Evolutionary conservation across 805 yeast genomes (phyloP).

Genomic region (Komagataella phaffii): DNA sequence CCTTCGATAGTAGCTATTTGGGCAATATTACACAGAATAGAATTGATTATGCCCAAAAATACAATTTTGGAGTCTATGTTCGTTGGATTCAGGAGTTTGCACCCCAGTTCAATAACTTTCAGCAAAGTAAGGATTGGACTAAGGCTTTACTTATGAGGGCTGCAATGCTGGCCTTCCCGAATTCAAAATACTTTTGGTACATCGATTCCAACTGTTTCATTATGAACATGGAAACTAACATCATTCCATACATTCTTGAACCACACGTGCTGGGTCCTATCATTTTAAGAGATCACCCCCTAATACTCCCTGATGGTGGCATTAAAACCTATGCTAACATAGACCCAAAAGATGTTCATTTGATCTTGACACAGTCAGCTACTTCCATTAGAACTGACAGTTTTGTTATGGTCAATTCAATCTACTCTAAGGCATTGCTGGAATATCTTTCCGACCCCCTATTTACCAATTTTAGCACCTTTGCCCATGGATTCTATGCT

Average conservation of each 20-base stretch:
- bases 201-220: constrained; percentile 68
- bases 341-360: constrained; percentile 36
- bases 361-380: constrained; percentile 61
- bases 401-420: constrained; percentile 56
- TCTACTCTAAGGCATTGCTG: constrained; percentile 51
- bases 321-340: constrained; percentile 56
- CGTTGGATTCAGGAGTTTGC: constrained; percentile 79
- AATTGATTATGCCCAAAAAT: constrained; percentile 74
- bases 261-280: constrained; percentile 50
- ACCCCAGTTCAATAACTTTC: constrained; percentile 38
- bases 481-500: constrained; percentile 44
- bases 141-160: constrained; percentile 56
- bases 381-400: constrained; percentile 54
- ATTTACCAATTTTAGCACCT: constrained; percentile 50
- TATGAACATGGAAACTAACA: constrained; percentile 52
- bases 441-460: constrained; percentile 73
- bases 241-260: constrained; percentile 45
- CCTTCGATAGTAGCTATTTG: constrained; percentile 42
- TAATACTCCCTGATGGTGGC: constrained; percentile 54
- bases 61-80: constrained; percentile 71
- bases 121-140: constrained; percentile 44
- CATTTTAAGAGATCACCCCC: constrained; percentile 56
- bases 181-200: constrained; percentile 85
- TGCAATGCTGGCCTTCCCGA: constrained; percentile 89
- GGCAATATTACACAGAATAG: constrained; percentile 72